phyloP scores from a whole-genome alignment of 768 basidiomycete genomes.

The Phanerochaete sordida region DNA sequence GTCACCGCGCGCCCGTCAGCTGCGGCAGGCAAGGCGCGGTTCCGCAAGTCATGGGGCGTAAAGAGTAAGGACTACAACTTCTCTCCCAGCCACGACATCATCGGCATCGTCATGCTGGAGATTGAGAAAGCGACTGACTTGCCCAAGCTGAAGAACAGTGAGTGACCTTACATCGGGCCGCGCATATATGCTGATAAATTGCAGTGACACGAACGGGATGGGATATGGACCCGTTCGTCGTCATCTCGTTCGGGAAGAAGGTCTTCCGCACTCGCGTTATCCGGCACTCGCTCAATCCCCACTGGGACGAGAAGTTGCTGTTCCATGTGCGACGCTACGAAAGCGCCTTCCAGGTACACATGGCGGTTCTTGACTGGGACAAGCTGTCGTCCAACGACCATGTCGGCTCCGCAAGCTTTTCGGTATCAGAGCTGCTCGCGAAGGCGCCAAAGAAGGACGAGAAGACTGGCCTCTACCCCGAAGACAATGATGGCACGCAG shows the following conservation, averaged over 20 bases:
- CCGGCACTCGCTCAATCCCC: conserved; percentile 80
- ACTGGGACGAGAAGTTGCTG: conserved; percentile 92
- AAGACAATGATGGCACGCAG: conserved; percentile 46
- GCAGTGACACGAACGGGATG: conserved; percentile 82
- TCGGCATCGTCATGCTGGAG: conserved; percentile 95
- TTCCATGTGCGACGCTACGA: conserved; percentile 94
- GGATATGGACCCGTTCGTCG: conserved; percentile 98
- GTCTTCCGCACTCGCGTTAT: conserved; percentile 92
- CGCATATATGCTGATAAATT: background rate
- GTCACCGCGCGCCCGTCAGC: conserved; percentile 16
- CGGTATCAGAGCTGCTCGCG: conserved; percentile 59
- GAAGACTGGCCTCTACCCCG: conserved; percentile 50
- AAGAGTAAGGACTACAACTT: conserved; percentile 55
- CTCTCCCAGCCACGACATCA: conserved; percentile 70
- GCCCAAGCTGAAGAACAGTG: conserved; percentile 84
- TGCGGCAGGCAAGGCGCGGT: conserved; percentile 31
- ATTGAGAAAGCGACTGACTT: conserved; percentile 81
- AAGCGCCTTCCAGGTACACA: conserved; percentile 69
- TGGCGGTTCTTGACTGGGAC: conserved; percentile 95
- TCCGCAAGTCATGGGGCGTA: conserved; percentile 36
- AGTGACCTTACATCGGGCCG: conserved; percentile 24
- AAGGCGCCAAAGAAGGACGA: conserved; percentile 48
- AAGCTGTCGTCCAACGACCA: conserved; percentile 87
- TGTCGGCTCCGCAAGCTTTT: conserved; percentile 75
- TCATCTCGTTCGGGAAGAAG: conserved; percentile 95